These are phyloP conservation scores for Lignosus rhinocerotis DNA, from an alignment of 1,284 basidiomycete species.

Conservation along the genomic window DNA sequence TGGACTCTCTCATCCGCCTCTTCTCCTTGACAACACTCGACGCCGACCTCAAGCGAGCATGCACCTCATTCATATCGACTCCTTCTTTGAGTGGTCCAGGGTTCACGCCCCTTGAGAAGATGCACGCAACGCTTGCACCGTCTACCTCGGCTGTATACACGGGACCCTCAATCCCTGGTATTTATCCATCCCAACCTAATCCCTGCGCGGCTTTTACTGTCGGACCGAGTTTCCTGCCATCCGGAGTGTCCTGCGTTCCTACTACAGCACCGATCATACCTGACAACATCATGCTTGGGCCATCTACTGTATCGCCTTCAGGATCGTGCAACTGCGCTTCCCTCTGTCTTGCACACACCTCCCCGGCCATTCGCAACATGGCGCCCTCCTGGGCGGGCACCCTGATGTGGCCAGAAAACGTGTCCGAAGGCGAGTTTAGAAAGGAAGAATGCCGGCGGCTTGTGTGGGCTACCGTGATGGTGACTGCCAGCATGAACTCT, in stretches of 20 bases:
- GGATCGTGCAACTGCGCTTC: slow-evolving; percentile 47
- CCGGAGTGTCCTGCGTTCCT: not conserved
- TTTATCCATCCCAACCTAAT: not conserved
- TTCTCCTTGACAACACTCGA: slow-evolving; percentile 37
- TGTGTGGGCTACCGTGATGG: slow-evolving; percentile 68
- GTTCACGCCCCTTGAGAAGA: not conserved
- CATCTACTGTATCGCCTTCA: not conserved
- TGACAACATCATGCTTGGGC: not conserved
- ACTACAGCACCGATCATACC: not conserved
- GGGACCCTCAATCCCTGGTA: no score
- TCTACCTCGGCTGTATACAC: not conserved
- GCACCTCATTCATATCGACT: slow-evolving; percentile 22
- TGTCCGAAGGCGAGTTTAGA: slow-evolving; percentile 59
- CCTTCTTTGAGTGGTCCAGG: not conserved
- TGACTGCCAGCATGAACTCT: slow-evolving; percentile 63
- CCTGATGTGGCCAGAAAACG: slow-evolving; percentile 60
- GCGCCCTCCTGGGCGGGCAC: slow-evolving; percentile 64
- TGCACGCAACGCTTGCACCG: not conserved
- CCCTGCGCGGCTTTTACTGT: not conserved
- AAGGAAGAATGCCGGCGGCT: slow-evolving; percentile 70
- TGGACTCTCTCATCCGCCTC: slow-evolving; percentile 18
- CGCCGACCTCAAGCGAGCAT: slow-evolving; percentile 37
- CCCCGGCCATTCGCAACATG: slow-evolving; percentile 47
- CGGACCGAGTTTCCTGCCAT: not conserved
- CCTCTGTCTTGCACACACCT: slow-evolving; percentile 48